Base-by-base conservation (phyloP, 805 yeast species). In the Metschnikowia hibisci region DNA sequence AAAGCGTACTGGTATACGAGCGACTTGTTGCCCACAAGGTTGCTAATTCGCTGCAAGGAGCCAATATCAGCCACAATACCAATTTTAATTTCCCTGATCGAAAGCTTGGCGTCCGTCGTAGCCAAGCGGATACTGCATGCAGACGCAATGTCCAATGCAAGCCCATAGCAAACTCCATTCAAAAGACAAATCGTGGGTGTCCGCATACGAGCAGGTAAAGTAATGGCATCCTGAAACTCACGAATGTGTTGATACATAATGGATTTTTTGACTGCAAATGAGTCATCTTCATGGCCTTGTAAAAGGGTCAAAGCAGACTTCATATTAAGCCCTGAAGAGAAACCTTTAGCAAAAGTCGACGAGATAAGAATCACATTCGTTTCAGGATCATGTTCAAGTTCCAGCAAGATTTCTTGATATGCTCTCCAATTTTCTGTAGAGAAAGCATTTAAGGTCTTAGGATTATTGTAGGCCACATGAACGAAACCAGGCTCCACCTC, bases 61-160 rank as follows among this genome's bases (percentile, higher is more conserved):
- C 95, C 95, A 55, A 85, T 82, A 58, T 86, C 93, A 1, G 93
- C 89, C 30, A 86, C 76, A 57, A 86, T 71, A 3, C 91, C 93
- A 42, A 85, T 70, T 48, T 80, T 77, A 46, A 84, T 79, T 62
- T 85, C 95, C 44, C 83, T 76, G 44, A 86, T 76, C 32, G 84
- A 73, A 50, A 83, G 70, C 31, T 56, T 62, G 11, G 77, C 73
- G 49, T 76, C 83, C 25, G 64, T 63, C 3, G 80, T 64, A 9
- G 80, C 78, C 10, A 81, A 59, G 40, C 90, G 72, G 18, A 85
- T 76, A 12, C 80, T 71, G 23, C 75, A 71, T 0, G 84, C 76
- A 11, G 82, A 63, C 6, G 83, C 63, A 34, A 85, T 74, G 59
- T 85, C 93, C 14, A 86, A 50, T 0, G 84, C 91, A 36, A 86